Evolutionary conservation across 371 early-diverging fungal genomes (phyloP).

Genomic region (Funneliformis caledonium): DNA sequence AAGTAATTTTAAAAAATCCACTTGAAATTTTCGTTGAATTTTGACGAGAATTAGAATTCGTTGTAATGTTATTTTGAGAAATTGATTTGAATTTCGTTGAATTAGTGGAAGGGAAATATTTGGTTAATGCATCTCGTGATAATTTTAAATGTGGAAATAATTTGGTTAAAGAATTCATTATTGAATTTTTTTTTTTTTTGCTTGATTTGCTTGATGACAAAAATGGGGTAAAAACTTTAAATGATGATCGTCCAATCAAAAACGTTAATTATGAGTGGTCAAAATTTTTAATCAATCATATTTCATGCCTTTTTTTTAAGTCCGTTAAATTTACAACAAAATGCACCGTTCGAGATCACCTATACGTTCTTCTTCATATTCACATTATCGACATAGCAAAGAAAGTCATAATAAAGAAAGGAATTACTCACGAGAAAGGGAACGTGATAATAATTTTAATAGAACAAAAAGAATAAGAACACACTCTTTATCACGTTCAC

Average conservation of each 20-base stretch:
- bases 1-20: constrained; percentile 44
- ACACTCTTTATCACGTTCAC: not conserved
- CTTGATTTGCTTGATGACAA: no score
- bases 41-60: not conserved
- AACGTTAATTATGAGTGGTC: no score
- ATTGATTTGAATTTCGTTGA: not conserved
- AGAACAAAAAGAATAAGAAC: not conserved
- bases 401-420: not conserved
- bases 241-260: no score
- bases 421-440: not conserved
- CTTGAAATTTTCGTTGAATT: not conserved
- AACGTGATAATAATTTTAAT: not conserved
- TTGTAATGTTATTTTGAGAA: not conserved
- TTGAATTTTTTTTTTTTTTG: no score
- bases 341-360: not conserved
- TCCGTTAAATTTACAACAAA: not conserved
- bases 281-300: no score
- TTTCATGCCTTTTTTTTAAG: no score
- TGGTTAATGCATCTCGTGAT: no score
- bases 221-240: no score
- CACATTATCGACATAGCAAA: not conserved
- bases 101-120: no score
- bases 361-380: not conserved
- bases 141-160: no score
- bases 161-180: no score